Evolutionary conservation across 805 yeast species (phyloP).

Genomic region (Isabelozyma pseudorhagii): DNA sequence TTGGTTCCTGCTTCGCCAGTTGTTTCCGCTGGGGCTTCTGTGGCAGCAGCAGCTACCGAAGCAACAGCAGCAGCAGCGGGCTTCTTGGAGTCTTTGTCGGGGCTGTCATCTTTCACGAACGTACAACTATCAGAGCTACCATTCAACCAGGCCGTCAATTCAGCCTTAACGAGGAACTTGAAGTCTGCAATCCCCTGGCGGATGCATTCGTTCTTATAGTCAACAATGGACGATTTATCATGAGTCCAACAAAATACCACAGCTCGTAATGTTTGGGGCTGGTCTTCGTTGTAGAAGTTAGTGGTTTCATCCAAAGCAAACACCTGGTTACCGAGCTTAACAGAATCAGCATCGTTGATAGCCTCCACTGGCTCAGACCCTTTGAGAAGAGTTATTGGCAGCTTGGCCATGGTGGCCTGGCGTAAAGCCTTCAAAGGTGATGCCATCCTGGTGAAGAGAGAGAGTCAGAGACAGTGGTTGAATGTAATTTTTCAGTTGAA

Average conservation of each 20-base stretch:
- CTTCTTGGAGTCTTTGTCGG: constrained; percentile 4
- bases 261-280: constrained; percentile 51
- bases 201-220: constrained; percentile 73
- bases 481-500: neutral
- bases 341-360: constrained; percentile 34
- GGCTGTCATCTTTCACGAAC: constrained; percentile 31
- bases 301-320: constrained; percentile 47
- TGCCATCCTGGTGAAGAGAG: neutral
- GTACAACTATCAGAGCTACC: constrained; percentile 64
- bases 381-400: constrained; percentile 18
- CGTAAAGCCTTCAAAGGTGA: constrained; percentile 26
- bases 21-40: constrained; percentile 7
- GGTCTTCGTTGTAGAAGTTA: constrained; percentile 51
- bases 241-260: constrained; percentile 77
- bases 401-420: constrained; percentile 18
- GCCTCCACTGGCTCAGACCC: constrained; percentile 14
- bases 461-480: neutral
- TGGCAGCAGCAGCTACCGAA: constrained; percentile 3
- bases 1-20: constrained; percentile 8
- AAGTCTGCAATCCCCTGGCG: constrained; percentile 62
- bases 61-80: neutral
- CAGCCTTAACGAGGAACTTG: constrained; percentile 81
- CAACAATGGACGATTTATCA: constrained; percentile 72
- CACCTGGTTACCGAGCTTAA: constrained; percentile 21
- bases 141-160: constrained; percentile 74